Conservation (phyloP, 164 flowering plant genomes). For the Berberis thunbergii region DNA sequence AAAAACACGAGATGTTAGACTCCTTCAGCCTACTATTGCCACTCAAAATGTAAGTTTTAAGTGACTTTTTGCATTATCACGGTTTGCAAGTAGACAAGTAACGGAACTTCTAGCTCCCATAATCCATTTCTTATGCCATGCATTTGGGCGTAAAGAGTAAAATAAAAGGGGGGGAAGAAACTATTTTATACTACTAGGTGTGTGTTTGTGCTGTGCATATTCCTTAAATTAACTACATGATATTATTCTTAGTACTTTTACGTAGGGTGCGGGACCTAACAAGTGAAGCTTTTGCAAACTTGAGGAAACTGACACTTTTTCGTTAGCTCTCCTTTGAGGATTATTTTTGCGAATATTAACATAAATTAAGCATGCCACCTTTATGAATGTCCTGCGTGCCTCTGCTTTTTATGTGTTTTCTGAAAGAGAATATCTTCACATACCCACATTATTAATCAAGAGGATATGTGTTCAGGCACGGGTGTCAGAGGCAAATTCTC, state of each 20-base stretch:
- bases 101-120: too few species aligned
- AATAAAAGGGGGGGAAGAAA: too few species aligned
- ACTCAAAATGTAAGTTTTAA: constrained; percentile 45
- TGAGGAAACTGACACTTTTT: too few species aligned
- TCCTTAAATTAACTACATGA: too few species aligned
- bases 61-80: not conserved
- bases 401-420: not conserved
- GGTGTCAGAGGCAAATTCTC: constrained; percentile 66
- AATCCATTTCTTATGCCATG: too few species aligned
- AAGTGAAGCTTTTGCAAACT: not conserved
- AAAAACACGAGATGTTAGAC: constrained; percentile 51
- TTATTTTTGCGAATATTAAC: too few species aligned
- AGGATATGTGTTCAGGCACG: constrained; percentile 22
- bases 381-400: not conserved
- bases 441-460: not conserved
- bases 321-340: too few species aligned
- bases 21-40: constrained; percentile 90
- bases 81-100: not conserved
- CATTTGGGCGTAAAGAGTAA: too few species aligned
- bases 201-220: too few species aligned
- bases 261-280: not conserved
- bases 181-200: too few species aligned
- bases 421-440: not conserved
- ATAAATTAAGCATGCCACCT: too few species aligned
- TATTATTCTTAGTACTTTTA: not conserved